phyloP scores from a whole-genome alignment of 441 rosid species.

The Viola pubescens region DNA sequence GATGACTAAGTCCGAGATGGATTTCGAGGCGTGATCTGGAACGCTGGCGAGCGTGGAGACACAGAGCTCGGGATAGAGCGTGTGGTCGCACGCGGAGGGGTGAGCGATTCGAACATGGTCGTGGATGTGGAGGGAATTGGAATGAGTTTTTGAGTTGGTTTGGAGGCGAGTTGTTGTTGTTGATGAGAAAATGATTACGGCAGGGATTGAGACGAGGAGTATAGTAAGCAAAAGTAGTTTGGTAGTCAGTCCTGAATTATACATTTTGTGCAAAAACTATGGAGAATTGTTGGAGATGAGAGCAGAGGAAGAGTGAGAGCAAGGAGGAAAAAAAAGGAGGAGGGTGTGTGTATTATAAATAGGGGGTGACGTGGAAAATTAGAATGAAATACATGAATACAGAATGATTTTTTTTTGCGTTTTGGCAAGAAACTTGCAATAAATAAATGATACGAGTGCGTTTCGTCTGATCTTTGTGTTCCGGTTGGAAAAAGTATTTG shows the following conservation, averaged over 20 bases:
- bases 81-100: conserved; percentile 36
- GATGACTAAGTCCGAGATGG: conserved; percentile 42
- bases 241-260: background rate
- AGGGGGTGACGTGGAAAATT: no score
- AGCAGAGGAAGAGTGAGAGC: background rate
- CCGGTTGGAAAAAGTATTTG: no score
- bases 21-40: conserved; percentile 39
- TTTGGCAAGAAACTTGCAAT: no score
- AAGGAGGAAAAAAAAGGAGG: background rate
- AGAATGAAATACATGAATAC: no score
- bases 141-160: background rate
- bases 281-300: background rate
- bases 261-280: conserved; percentile 1
- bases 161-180: background rate
- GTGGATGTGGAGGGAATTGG: conserved; percentile 23
- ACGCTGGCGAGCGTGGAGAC: conserved; percentile 44
- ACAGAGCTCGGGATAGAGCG: conserved; percentile 51
- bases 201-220: conserved; percentile 3
- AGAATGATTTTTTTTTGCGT: no score
- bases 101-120: conserved; percentile 37
- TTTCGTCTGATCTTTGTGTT: no score
- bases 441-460: no score
- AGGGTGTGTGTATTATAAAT: background rate
- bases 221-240: background rate
- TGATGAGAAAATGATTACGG: conserved; percentile 1